A percentile compares a stretch with the other conserved stretches of the same genome.
These are phyloP conservation scores for Xanthoparmelia taractica DNA, from an alignment of 495 filamentous ascomycete genomes.

Conservation along the genomic window DNA sequence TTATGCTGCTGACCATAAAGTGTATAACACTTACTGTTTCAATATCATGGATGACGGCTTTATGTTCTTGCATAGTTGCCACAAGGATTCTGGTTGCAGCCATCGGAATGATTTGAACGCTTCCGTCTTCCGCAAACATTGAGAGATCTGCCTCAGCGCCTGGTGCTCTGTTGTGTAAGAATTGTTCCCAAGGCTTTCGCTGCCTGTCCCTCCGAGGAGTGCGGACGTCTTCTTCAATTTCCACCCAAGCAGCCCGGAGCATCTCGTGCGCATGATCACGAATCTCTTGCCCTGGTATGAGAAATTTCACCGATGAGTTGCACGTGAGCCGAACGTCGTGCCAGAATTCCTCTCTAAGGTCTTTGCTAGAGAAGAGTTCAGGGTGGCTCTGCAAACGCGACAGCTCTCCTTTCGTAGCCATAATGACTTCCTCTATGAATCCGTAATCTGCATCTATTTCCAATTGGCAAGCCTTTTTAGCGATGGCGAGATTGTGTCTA, in stretches of 20 bases:
- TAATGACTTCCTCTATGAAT: not conserved
- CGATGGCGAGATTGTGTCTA: not conserved
- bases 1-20: not conserved
- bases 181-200: slow-evolving; percentile 21
- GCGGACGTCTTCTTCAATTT: not conserved
- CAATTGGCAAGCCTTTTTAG: not conserved
- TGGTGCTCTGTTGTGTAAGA: slow-evolving; percentile 18
- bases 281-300: not conserved
- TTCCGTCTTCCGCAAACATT: slow-evolving; percentile 5
- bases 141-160: slow-evolving; percentile 8
- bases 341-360: slow-evolving; percentile 3
- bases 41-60: not conserved
- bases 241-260: not conserved
- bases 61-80: not conserved
- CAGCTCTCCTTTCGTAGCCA: slow-evolving; percentile 1
- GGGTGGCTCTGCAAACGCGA: slow-evolving; percentile 13
- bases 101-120: slow-evolving; percentile 10
- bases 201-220: not conserved
- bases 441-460: not conserved
- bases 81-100: not conserved
- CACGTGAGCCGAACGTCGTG: not conserved
- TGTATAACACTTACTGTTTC: not conserved
- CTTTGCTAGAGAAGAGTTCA: slow-evolving; percentile 12
- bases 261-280: not conserved
- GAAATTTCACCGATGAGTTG: not conserved